Evolutionary conservation across 441 rosid species (phyloP), one percentile per base, ranked within the genome.

Genomic region (Eugenia klotzschiana): DNA sequence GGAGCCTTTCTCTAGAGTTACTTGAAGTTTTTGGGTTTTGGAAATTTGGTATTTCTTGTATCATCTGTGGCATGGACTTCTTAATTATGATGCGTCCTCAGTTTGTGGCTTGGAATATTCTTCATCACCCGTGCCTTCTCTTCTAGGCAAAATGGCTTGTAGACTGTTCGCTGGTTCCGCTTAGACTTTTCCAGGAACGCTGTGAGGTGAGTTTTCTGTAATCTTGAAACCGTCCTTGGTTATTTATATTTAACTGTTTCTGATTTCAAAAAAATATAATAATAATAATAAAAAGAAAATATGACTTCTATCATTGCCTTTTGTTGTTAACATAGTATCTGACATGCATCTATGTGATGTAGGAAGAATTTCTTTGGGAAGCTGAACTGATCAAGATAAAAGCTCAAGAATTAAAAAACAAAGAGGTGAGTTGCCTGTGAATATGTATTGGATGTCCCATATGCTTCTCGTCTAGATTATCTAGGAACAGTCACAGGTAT

Each of bases 361-460:
- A 98, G 99, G 99, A 98, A 89, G 99, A 98, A 87, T 98, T 98
- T 90, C 84, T 98, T 26, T 95, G 96, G 95, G 99, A 98, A 88
- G 96, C 98, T 89, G 98, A 94, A 89, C 92, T 98, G 98, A 95
- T 94, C 88, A 96, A 96, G 94, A 96, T 96, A 84, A 98, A 94
- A 87, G 98, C 99, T 85, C 98, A 94, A 85, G 99, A 98, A 84
- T 94, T 98, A 89, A 98, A 98, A 93, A 96, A 95, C 82, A 98
- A 98, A 93, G 99, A 96, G 99, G 99, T 98, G 89, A 85, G 88
- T 11, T 69, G 79, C 89, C 86, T 69, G 81, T 60, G 73, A 79
- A 43, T 52, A 27, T 84, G 13, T 3, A 10, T 79, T 50, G 56
- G 25, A 69, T 10, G 46, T 69, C 15, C 77, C 77, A 33, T 69